Evolutionary conservation across 2,329 filamentous ascomycete genomes (phyloP), one percentile per base, ranked within the genome.

Genomic region (Botrytis hyacinthi): DNA sequence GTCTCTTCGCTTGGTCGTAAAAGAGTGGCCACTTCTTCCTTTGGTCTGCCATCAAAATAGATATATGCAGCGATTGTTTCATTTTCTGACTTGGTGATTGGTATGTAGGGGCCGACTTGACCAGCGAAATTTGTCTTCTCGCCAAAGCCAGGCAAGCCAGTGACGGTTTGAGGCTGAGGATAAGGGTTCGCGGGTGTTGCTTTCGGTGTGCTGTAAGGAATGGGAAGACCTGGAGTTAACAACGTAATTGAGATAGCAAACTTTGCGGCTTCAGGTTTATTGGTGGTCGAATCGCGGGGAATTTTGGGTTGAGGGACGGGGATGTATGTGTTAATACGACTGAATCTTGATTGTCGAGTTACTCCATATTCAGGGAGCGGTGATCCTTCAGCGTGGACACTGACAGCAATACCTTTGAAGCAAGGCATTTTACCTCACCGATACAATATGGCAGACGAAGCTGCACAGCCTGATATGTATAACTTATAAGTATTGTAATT

Each of bases 41-140:
- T 99, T 75, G 89, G 89, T 76, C 96, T 88, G 29, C 96, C 96
- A 83, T 99, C 96, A 81, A 99, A 99, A 84, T 99, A 99, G 78
- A 99, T 98, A 83, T 99, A 99, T 54, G 95, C 96, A 46, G 96
- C 96, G 79, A 99, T 95, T 22, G 96, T 99, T 84, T 99, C 96
- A 83, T 98, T 97, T 73, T 94, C 92, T 46, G 93, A 97, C 75
- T 93, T 91, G 32, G 96, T 98, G 84, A 98, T 90, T 71, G 96
- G 93, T 76, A 95, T 92, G 83, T 99, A 99, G 1, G 95, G 94
- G 72, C 88, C 90, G 75, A 98, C 87, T n/a, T 86, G 83, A 76
- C 87, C 83, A 72, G 82, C 81, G 78, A 86, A 86, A 77, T 86
- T 86, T 71, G 86, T 87, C 77, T 87, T 84, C 76, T 87, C 86